Conservation (phyloP, 2,329 filamentous ascomycete species). For the Proliferodiscus dingleyae region DNA sequence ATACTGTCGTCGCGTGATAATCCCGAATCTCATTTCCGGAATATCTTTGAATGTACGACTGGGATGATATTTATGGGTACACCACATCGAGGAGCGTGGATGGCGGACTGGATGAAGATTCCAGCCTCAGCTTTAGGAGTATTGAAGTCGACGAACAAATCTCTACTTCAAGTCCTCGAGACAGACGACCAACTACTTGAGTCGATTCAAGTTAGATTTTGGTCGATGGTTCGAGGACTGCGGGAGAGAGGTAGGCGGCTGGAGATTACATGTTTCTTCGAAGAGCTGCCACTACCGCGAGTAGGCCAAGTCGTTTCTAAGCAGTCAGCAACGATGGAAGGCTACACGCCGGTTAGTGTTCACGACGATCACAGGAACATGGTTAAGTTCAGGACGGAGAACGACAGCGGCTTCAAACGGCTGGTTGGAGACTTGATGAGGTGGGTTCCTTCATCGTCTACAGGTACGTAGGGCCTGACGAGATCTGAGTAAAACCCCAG, state of each 20-base stretch:
- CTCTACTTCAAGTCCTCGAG: slow-evolving; percentile 27
- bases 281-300: slow-evolving; percentile 30
- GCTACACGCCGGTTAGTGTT: slow-evolving; percentile 27
- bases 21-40: slow-evolving; percentile 28
- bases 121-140: slow-evolving; percentile 15
- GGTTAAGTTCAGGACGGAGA: slow-evolving; percentile 27
- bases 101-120: slow-evolving; percentile 34
- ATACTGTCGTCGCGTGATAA: slow-evolving; percentile 32
- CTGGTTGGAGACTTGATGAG: no score
- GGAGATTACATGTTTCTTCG: slow-evolving; percentile 34
- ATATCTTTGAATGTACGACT: slow-evolving; percentile 26
- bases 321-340: slow-evolving; percentile 31
- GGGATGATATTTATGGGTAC: slow-evolving; percentile 37
- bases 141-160: slow-evolving; percentile 30
- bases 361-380: slow-evolving; percentile 33
- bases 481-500: no score
- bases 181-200: slow-evolving; percentile 28
- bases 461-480: no score
- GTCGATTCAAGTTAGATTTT: slow-evolving; percentile 24
- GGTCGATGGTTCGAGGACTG: slow-evolving; percentile 7
- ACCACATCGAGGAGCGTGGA: slow-evolving; percentile 33
- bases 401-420: slow-evolving; percentile 12
- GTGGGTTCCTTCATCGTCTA: no score
- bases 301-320: slow-evolving; percentile 27
- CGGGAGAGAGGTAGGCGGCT: slow-evolving; percentile 9